Evolutionary conservation across 2,329 filamentous ascomycete genomes (phyloP), one percentile per base, ranked within the genome.

Genomic region (Remersonia thermophila): DNA sequence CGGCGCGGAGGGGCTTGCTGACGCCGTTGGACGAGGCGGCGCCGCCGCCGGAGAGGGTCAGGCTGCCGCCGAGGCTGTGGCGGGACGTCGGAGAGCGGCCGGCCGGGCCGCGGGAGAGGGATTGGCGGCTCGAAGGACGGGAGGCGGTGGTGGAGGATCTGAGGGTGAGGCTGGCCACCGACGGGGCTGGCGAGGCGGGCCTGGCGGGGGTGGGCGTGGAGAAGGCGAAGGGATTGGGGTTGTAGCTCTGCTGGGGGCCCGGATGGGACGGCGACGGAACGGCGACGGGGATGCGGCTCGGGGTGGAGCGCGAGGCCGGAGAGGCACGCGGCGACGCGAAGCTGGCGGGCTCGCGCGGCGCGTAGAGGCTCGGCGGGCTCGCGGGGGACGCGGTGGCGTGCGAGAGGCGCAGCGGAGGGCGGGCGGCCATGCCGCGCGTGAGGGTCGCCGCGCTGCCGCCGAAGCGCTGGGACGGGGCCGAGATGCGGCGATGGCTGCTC

Each of bases 271-370:
- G 42, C 25, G 50, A 56, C 20, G 0, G 57, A 53, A 16, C 20
- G 9, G 20, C 20, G 5, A 62, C 46, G 1, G 65, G 65, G 20
- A 69, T 63, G 42, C 65, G 65, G 50, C 58, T 66, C 5, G 63
- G 61, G 5, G 49, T 55, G 13, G 55, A 43, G n/a, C 53, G 52
- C 37, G 52, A 47, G 12, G 43, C 14, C 31, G 59, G 57, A 3
- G 65, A 65, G 9, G 70, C 61, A 3, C 66, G 57, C 1, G 63
- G 63, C 3, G 41, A 43, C 16, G 72, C 71, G 39, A 67, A 68
- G 33, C 71, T 75, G 2, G 73, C 72, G 3, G 67, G 60, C 23
- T 67, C 61, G 13, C 53, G 54, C 3, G 56, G 5, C 20, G 20
- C 5, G n/a, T n/a, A n/a, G n/a, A n/a, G n/a, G 20, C 5, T 5